Conservation (phyloP, 2,329 filamentous ascomycete genomes). For the Herpomyces periplanetae region DNA sequence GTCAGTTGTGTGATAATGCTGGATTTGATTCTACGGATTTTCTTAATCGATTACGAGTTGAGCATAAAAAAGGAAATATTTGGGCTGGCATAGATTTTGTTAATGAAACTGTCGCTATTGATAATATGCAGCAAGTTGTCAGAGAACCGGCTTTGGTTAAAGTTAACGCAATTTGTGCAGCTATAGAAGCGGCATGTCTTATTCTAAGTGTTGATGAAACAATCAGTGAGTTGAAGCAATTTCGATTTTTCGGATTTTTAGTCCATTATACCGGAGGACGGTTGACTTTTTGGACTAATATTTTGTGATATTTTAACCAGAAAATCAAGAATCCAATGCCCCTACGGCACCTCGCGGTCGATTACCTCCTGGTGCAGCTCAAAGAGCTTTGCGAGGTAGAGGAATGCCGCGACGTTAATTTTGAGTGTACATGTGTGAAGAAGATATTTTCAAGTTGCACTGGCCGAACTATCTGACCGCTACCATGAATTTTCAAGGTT, state of each 20-base stretch:
- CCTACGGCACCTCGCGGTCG: slow-evolving; percentile 40
- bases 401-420: too few species aligned
- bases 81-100: slow-evolving; percentile 92
- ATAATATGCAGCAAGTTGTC: slow-evolving; percentile 83
- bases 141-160: slow-evolving; percentile 93
- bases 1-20: slow-evolving; percentile 90
- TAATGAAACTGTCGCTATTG: slow-evolving; percentile 43
- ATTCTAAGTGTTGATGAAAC: slow-evolving; percentile 93
- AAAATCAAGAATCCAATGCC: slow-evolving; percentile 62
- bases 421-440: too few species aligned
- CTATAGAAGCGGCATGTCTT: slow-evolving; percentile 71
- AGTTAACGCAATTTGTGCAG: slow-evolving; percentile 82
- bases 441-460: too few species aligned
- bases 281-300: background rate
- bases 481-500: too few species aligned
- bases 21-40: slow-evolving; percentile 96
- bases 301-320: slow-evolving; percentile 7
- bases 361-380: slow-evolving; percentile 10
- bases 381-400: slow-evolving; percentile 2
- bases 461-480: too few species aligned
- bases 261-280: slow-evolving; percentile 1
- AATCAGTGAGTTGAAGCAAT: slow-evolving; percentile 20
- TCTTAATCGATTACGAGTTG: slow-evolving; percentile 70
- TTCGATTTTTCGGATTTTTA: background rate
- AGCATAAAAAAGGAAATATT: slow-evolving; percentile 62